Conservation (phyloP, 805 yeast species). For the Schizosaccharomyces pombe region ASM294v3 CU329670.1:2889501-2890000, state of each 20-base stretch:
- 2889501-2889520: constrained; percentile 47
- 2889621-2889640: constrained; percentile 46
- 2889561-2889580: constrained; percentile 45
- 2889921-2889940: background rate
- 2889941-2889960: background rate
- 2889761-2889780: constrained; percentile 18
- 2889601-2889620: constrained; percentile 54
- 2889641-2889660: constrained; percentile 41
- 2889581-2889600: constrained; percentile 41
- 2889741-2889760: constrained; percentile 21
- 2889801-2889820: constrained; percentile 13
- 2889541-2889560: constrained; percentile 31
- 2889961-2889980: background rate
- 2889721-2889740: constrained; percentile 35
- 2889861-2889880: constrained; percentile 12
- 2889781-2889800: constrained; percentile 44
- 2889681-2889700: constrained; percentile 31
- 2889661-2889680: constrained; percentile 53
- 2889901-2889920: background rate
- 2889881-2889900: constrained; percentile 3
- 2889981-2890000: background rate
- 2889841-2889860: background rate
- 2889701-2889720: constrained; percentile 30
- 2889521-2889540: constrained; percentile 23
- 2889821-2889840: background rate